Percentiles rank a stretch among this genome's conserved stretches.
Evolutionary conservation across 2,329 filamentous ascomycete species (phyloP).

Genomic region (Apiospora hydei): DNA sequence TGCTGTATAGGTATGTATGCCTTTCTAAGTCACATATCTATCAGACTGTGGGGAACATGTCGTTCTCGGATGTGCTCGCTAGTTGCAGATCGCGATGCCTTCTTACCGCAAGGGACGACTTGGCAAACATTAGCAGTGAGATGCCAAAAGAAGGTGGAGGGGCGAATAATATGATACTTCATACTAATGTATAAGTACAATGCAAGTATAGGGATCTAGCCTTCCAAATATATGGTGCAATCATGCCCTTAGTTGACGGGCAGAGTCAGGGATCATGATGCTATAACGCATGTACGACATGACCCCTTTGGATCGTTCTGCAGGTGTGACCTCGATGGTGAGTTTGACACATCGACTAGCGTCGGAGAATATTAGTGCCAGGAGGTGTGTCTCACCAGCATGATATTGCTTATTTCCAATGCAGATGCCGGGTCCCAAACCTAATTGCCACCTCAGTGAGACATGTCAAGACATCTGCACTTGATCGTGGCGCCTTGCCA

Average conservation of each 20-base stretch:
- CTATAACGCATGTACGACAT: background rate
- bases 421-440: background rate
- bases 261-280: background rate
- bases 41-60: background rate
- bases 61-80: background rate
- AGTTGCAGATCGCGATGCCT: background rate
- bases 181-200: background rate
- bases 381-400: background rate
- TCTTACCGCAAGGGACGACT: background rate
- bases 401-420: background rate
- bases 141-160: background rate
- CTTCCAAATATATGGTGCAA: background rate
- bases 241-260: background rate
- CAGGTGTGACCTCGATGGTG: background rate
- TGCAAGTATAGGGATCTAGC: background rate
- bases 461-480: slow-evolving; percentile 4
- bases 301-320: background rate
- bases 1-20: background rate
- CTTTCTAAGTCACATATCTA: background rate
- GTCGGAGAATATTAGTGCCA: slow-evolving; percentile 8
- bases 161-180: background rate
- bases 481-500: background rate
- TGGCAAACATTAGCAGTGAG: background rate
- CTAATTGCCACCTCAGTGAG: background rate
- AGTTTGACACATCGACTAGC: slow-evolving; percentile 16